Base-by-base conservation (phyloP, 148 eudicot genomes). In the Heliamphora exappendiculata region DNA sequence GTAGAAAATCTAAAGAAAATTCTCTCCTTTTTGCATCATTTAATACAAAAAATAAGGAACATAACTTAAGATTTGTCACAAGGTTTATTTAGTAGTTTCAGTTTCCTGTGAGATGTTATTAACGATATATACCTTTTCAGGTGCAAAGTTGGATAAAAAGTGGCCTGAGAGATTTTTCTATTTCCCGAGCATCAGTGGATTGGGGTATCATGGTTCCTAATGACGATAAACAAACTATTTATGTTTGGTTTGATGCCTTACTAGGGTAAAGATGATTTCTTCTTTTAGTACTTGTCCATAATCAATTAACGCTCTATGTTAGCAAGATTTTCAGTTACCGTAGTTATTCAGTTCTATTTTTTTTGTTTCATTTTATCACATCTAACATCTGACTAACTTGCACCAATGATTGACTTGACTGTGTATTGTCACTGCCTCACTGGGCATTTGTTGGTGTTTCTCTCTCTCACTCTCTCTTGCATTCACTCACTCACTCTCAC, bases 231-330 rank as follows among this genome's bases (percentile, higher is more conserved):
- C 90, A 88, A 74, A 88, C 90, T 34, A 88, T 88, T 67, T 88
- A 89, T 78, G 90, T 89, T 6, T 86, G 90, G 91, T 87, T 89
- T 87, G 91, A 89, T 89, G 93, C 93, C 78, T 80, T 88, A 58
- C 79, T 90, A 80, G 88, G 91, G 89, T 89, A 87, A 78, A 47
- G 50, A 69, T n/a, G 81, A n/a, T 34, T 53, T 28, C 60, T 49
- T 70, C 53, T 57, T 24, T 57, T 76, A 33, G 24, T 50, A 65
- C 36, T 65, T 65, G n/a, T n/a, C n/a, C 24, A 50, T 44, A 22
- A 31, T 62, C 24, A 33, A 19, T 64, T 75, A 22, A 7, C n/a
- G 58, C 17, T 64, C 0, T 49, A 64, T 31, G 54, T 16, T 49
- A 20, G n/a, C 47, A 29, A 9, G 26, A 45, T 1, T 37, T 74